These are phyloP conservation scores for Fusarium virguliforme DNA, from an alignment of 2,329 filamentous ascomycete species.

Conservation along the genomic window DNA sequence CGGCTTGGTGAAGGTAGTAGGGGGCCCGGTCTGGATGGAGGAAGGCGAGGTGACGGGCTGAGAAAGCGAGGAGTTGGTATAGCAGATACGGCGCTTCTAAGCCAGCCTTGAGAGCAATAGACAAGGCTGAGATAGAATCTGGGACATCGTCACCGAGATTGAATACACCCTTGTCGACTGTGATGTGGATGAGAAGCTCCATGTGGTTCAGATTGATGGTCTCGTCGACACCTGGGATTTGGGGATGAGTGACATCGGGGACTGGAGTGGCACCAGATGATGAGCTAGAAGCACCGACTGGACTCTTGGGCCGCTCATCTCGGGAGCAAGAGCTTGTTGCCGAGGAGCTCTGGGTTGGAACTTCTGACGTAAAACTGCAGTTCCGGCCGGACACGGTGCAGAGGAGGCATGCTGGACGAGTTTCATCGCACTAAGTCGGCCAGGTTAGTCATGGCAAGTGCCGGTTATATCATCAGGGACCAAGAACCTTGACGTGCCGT, in stretches of 20 bases:
- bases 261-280: not conserved
- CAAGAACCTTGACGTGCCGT: constrained; percentile 40
- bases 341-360: not conserved
- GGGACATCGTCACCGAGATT: constrained; percentile 13
- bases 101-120: constrained; percentile 1
- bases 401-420: constrained; percentile 34
- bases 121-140: not conserved
- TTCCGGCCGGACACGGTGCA: constrained; percentile 23
- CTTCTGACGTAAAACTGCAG: constrained; percentile 30
- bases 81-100: constrained; percentile 32
- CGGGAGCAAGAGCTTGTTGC: not conserved
- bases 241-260: not conserved
- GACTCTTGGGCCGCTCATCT: not conserved
- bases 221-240: not conserved
- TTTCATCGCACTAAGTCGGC: constrained; percentile 38
- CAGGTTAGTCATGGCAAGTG: constrained; percentile 13
- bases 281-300: rapidly evolving
- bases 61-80: constrained; percentile 36
- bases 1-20: constrained; percentile 8
- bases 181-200: constrained; percentile 27
- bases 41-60: constrained; percentile 29
- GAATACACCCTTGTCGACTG: not conserved
- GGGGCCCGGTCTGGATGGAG: not conserved
- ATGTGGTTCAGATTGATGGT: constrained; percentile 29
- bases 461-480: rapidly evolving